Percentiles rank a stretch among this genome's conserved stretches.
Conservation (phyloP, 148 eudicot genomes). For the Rhododendron ferrugineum region DNA sequence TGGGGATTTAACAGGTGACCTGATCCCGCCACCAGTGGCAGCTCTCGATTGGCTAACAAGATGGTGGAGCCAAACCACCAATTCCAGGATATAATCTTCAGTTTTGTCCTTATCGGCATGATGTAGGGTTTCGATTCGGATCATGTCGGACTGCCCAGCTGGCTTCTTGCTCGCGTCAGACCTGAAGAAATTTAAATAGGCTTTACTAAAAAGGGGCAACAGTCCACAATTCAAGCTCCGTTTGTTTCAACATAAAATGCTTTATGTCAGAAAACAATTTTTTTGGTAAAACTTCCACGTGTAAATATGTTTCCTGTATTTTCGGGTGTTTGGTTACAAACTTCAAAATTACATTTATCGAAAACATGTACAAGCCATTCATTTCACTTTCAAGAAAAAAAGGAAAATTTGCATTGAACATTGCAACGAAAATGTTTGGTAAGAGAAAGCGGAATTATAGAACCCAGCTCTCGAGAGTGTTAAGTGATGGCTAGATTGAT, state of each 20-base stretch:
- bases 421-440: not conserved
- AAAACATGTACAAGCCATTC: not conserved
- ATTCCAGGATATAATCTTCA: conserved; percentile 76
- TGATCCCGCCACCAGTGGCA: conserved; percentile 32
- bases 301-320: not conserved
- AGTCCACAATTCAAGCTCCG: not conserved
- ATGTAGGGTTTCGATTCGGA: conserved; percentile 79
- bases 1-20: conserved; percentile 87
- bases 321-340: not conserved
- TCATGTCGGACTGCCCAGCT: conserved; percentile 63
- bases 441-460: too few relatives aligned
- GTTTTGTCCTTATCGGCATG: conserved; percentile 90
- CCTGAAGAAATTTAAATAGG: conserved; percentile 26
- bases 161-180: conserved; percentile 62
- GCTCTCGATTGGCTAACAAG: conserved; percentile 68
- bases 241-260: not conserved
- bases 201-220: not conserved
- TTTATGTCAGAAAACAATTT: not conserved
- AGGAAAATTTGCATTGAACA: not conserved
- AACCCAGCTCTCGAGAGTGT: too few relatives aligned
- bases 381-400: not conserved
- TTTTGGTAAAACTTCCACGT: not conserved
- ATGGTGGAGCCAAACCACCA: conserved; percentile 85
- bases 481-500: too few relatives aligned
- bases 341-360: not conserved